Evolutionary conservation across 2,329 filamentous ascomycete genomes (phyloP).

Genomic region (Aspergillus sp.): DNA sequence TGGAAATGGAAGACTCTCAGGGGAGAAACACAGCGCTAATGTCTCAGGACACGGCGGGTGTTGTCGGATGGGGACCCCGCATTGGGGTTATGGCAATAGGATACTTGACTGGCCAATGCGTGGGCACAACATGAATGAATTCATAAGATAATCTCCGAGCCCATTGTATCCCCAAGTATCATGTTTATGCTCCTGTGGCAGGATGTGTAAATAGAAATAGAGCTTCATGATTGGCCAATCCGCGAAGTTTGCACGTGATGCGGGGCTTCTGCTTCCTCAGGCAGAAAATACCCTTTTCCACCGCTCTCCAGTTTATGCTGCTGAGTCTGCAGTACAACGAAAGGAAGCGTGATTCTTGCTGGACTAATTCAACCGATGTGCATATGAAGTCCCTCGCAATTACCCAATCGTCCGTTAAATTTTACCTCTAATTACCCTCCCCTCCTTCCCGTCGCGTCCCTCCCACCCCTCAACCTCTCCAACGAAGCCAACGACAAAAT

Average conservation of each 20-base stretch:
- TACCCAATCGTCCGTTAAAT: not conserved
- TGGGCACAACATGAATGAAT: too few species aligned
- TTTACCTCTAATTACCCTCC: conserved; percentile 3
- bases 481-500: conserved; percentile 20
- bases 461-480: not conserved
- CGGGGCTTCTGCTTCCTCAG: not conserved
- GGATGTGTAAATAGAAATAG: not conserved
- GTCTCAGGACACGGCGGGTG: not conserved
- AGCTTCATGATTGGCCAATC: not conserved
- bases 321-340: too few species aligned
- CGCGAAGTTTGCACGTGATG: not conserved
- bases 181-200: not conserved
- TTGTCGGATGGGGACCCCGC: not conserved
- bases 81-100: not conserved
- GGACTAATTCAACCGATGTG: too few species aligned
- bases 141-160: too few species aligned
- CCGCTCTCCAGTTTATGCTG: not conserved
- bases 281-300: not conserved
- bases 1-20: too few species aligned
- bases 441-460: not conserved
- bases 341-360: too few species aligned
- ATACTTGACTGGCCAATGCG: too few species aligned
- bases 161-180: not conserved
- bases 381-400: too few species aligned
- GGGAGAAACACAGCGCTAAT: too few species aligned